phyloP scores from a whole-genome alignment of 2,329 filamentous ascomycete genomes.

The Microcera coccophila region DNA sequence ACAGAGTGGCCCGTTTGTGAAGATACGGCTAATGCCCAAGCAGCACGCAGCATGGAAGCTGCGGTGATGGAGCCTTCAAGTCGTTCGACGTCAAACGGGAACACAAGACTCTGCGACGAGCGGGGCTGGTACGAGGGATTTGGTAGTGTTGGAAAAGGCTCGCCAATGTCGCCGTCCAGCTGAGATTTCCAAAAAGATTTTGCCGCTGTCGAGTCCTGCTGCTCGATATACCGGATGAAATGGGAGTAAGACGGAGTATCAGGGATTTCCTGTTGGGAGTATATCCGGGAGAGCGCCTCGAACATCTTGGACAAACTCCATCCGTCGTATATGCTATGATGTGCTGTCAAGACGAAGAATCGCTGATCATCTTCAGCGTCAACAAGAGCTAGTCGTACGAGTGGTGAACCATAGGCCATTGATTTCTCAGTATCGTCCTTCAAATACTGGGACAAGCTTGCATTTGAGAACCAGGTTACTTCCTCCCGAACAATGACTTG shows the following conservation, averaged over 20 bases:
- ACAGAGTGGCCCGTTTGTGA: constrained; percentile 17
- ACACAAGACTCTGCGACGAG: not conserved
- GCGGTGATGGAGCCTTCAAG: constrained; percentile 7
- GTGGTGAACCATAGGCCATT: constrained; percentile 4
- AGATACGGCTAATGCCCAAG: constrained; percentile 24
- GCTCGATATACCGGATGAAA: not conserved
- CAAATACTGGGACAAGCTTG: constrained; percentile 2
- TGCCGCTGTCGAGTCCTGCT: not conserved
- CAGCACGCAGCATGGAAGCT: constrained; percentile 21
- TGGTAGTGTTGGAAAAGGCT: not conserved
- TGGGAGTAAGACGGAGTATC: constrained; percentile 30
- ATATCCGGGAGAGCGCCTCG: constrained; percentile 2
- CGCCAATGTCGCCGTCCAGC: not conserved
- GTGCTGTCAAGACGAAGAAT: constrained; percentile 17
- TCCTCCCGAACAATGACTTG: constrained; percentile 4
- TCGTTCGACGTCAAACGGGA: not conserved
- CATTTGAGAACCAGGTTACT: constrained; percentile 1
- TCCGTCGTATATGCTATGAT: constrained; percentile 49
- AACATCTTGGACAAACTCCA: constrained; percentile 43
- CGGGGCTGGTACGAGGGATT: not conserved
- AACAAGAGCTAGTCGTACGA: constrained; percentile 3
- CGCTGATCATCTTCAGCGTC: not conserved
- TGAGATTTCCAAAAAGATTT: not conserved
- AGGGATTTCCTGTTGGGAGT: constrained; percentile 11
- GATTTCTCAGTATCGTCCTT: not conserved